Percentiles rank a stretch among this genome's conserved stretches.
Evolutionary conservation across 1,139 yeast genomes (phyloP).

Genomic region (Yamadazyma diospyri): DNA sequence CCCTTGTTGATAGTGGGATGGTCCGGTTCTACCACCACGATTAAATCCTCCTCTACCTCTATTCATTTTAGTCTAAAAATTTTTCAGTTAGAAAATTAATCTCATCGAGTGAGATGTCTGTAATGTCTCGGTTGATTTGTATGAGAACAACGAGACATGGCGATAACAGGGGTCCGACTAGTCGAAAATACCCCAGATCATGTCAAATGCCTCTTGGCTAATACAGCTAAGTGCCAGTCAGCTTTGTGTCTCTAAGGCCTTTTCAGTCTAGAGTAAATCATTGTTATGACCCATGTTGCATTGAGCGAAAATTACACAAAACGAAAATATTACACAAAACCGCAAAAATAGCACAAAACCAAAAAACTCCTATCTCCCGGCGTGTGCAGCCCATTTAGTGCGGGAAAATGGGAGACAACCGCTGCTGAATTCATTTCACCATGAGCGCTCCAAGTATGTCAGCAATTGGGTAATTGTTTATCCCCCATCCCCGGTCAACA

Average conservation of each 20-base stretch:
- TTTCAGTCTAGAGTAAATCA: too few species aligned
- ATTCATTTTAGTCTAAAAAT: conserved; percentile 33
- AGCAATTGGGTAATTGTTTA: too few species aligned
- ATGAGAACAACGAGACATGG: not conserved
- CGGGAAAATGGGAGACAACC: conserved; percentile 2
- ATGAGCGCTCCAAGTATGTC: conserved; percentile 4
- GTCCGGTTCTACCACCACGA: conserved; percentile 57
- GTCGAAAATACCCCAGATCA: too few species aligned
- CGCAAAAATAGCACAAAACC: too few species aligned
- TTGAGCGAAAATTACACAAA: too few species aligned
- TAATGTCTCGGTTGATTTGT: not conserved
- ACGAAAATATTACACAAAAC: too few species aligned
- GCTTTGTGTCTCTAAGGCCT: too few species aligned
- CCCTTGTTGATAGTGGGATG: conserved; percentile 60
- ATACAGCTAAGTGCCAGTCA: too few species aligned
- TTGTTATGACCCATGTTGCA: too few species aligned
- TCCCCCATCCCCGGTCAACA: too few species aligned
- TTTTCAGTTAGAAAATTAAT: conserved; percentile 12
- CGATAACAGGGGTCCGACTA: too few species aligned
- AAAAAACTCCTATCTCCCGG: not conserved
- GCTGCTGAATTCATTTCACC: not conserved
- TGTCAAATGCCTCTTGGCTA: too few species aligned
- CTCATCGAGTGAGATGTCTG: conserved; percentile 28
- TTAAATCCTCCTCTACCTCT: conserved; percentile 74
- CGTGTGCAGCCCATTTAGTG: conserved; percentile 1